Conservation (phyloP, 139 green algal species). For the Trebouxia sp. region DNA sequence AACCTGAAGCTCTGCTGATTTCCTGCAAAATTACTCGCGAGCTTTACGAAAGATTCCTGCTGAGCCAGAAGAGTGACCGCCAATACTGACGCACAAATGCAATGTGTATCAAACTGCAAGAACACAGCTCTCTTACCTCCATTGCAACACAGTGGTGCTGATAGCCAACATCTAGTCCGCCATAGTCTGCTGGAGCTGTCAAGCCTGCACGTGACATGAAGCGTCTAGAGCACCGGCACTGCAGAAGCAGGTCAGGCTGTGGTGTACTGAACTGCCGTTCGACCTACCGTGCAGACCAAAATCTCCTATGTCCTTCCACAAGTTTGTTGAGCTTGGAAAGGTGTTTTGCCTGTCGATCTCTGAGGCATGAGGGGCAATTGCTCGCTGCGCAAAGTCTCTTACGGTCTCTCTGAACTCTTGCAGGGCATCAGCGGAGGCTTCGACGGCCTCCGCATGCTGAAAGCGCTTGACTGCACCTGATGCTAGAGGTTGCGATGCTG, state of each 20-base stretch:
- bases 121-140: conserved; percentile 62
- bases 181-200: conserved; percentile 79
- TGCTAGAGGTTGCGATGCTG: background rate
- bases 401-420: conserved; percentile 69
- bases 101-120: background rate
- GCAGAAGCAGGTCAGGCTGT: too few relatives aligned
- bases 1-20: conserved; percentile 78
- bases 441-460: conserved; percentile 6
- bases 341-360: conserved; percentile 74
- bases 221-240: too few relatives aligned
- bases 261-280: background rate
- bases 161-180: conserved; percentile 87
- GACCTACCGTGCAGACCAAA: conserved; percentile 79
- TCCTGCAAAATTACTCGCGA: too few relatives aligned
- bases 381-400: conserved; percentile 59
- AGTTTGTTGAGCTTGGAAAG: conserved; percentile 77
- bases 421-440: conserved; percentile 18
- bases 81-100: too few relatives aligned
- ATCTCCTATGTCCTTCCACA: conserved; percentile 86
- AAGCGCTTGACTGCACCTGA: background rate
- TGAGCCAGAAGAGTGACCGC: too few relatives aligned
- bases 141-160: conserved; percentile 87
- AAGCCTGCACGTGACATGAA: too few relatives aligned
- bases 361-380: conserved; percentile 80
- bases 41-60: too few relatives aligned